phyloP scores from a whole-genome alignment of 148 eudicot genomes.

The Cornus kousa region DNA sequence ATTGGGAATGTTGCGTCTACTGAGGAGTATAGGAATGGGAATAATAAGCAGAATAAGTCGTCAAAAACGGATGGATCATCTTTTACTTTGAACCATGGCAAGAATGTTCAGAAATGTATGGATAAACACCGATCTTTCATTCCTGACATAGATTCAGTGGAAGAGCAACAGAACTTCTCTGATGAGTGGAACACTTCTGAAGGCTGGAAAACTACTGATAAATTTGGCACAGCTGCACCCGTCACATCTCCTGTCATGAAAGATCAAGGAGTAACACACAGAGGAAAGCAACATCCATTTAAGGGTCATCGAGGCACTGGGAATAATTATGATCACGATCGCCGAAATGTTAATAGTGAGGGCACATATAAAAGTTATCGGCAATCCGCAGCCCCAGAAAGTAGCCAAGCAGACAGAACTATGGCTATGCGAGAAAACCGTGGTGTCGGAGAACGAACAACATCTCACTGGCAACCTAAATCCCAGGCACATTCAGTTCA shows the following conservation, averaged over 20 bases:
- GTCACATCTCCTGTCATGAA: slow-evolving; percentile 23
- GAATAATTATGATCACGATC: slow-evolving; percentile 30
- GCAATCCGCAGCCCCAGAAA: slow-evolving; percentile 33
- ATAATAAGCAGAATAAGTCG: slow-evolving; percentile 40
- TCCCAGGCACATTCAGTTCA: slow-evolving; percentile 36
- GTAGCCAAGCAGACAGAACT: slow-evolving; percentile 45
- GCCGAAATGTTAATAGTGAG: slow-evolving; percentile 30
- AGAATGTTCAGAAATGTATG: slow-evolving; percentile 30
- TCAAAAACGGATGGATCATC: slow-evolving; percentile 37
- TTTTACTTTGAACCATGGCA: slow-evolving; percentile 22
- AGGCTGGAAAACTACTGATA: slow-evolving; percentile 42
- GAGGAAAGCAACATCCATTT: slow-evolving; percentile 48
- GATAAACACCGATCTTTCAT: slow-evolving; percentile 21
- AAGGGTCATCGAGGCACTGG: slow-evolving; percentile 46
- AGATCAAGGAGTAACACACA: slow-evolving; percentile 42
- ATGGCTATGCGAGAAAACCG: slow-evolving; percentile 42
- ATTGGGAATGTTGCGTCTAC: slow-evolving; percentile 22
- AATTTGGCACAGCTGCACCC: slow-evolving; percentile 23
- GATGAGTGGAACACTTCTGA: slow-evolving; percentile 32
- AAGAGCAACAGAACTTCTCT: slow-evolving; percentile 23
- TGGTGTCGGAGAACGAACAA: slow-evolving; percentile 42
- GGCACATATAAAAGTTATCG: slow-evolving; percentile 20
- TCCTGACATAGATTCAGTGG: slow-evolving; percentile 20
- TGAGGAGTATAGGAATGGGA: slow-evolving; percentile 49
- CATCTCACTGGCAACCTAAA: slow-evolving; percentile 88